These are phyloP conservation scores for Arachis hypogaea DNA, from an alignment of 306 rosid genomes.

Conservation along the genomic window DNA sequence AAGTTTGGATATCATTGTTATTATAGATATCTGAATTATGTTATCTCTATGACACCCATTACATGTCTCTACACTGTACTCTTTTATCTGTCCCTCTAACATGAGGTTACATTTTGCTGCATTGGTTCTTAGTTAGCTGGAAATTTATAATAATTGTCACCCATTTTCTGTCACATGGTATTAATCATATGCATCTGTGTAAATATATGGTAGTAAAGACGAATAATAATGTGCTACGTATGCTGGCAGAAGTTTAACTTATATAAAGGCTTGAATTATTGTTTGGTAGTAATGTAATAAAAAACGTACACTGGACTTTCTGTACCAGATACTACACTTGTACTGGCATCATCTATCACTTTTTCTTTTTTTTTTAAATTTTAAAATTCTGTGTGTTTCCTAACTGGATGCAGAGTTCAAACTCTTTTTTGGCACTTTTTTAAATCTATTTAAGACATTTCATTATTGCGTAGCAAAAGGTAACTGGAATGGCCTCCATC, in stretches of 20 bases:
- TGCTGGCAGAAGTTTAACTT: slow-evolving; percentile 7
- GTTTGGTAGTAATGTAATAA: slow-evolving; percentile 12
- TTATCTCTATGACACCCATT: slow-evolving; percentile 11
- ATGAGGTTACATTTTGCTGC: slow-evolving; percentile 11
- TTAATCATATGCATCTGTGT: neutral
- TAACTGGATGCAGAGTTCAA: slow-evolving; percentile 21
- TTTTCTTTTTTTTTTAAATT: slow-evolving; percentile 27
- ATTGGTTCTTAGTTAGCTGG: neutral
- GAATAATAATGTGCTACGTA: neutral
- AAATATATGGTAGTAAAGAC: slow-evolving; percentile 6
- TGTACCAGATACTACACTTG: no score
- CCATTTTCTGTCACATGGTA: neutral
- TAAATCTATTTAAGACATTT: slow-evolving; percentile 29
- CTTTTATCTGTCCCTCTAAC: slow-evolving; percentile 1
- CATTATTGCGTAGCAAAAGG: slow-evolving; percentile 43
- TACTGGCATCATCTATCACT: neutral
- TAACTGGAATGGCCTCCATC: slow-evolving; percentile 33
- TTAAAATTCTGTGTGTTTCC: neutral
- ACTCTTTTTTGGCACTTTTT: neutral
- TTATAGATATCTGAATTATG: slow-evolving; percentile 19
- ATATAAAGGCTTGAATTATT: slow-evolving; percentile 8
- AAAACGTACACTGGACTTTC: no score
- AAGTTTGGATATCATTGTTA: slow-evolving; percentile 18
- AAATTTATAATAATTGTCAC: slow-evolving; percentile 11
- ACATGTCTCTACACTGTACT: slow-evolving; percentile 11